phyloP scores from a whole-genome alignment of 768 basidiomycete genomes.

The Collybia mongolica region DNA sequence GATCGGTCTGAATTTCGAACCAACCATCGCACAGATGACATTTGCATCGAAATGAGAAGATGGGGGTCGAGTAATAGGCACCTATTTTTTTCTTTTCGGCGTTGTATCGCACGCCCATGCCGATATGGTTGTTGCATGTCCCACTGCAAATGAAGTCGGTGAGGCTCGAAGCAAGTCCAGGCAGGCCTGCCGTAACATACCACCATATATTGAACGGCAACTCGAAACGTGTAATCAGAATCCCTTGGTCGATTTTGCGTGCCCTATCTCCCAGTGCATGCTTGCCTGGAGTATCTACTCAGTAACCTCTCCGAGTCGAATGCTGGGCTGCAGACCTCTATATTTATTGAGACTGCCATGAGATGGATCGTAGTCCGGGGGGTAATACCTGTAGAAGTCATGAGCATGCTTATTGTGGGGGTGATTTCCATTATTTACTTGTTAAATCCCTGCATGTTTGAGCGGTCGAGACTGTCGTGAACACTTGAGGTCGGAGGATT shows the following conservation, averaged over 20 bases:
- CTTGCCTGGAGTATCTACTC: conserved; percentile 56
- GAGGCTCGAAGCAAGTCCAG: not conserved
- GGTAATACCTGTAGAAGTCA: conserved; percentile 38
- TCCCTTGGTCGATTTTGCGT: conserved; percentile 93
- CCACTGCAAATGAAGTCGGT: conserved; percentile 48
- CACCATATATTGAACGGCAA: conserved; percentile 97
- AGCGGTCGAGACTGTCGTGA: not conserved
- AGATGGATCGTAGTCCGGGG: conserved; percentile 49
- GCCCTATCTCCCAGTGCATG: conserved; percentile 94
- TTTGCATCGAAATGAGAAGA: conserved; percentile 95
- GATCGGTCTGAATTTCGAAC: conserved; percentile 98
- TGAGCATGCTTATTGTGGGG: conserved; percentile 2
- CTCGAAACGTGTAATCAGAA: conserved; percentile 94
- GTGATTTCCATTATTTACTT: conserved; percentile 27
- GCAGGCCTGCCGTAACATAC: conserved; percentile 41
- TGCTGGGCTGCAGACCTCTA: conserved; percentile 45
- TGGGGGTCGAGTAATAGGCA: conserved; percentile 91
- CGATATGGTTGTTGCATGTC: conserved; percentile 94
- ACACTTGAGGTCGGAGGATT: no score
- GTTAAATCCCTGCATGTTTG: conserved; percentile 47
- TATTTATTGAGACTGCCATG: conserved; percentile 73
- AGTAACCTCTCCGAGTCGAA: conserved; percentile 2
- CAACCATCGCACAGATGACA: conserved; percentile 95
- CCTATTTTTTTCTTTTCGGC: conserved; percentile 99
- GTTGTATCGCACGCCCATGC: conserved; percentile 99